Conservation (phyloP, 768 basidiomycete genomes). For the Tephrocybe sp. region DNA sequence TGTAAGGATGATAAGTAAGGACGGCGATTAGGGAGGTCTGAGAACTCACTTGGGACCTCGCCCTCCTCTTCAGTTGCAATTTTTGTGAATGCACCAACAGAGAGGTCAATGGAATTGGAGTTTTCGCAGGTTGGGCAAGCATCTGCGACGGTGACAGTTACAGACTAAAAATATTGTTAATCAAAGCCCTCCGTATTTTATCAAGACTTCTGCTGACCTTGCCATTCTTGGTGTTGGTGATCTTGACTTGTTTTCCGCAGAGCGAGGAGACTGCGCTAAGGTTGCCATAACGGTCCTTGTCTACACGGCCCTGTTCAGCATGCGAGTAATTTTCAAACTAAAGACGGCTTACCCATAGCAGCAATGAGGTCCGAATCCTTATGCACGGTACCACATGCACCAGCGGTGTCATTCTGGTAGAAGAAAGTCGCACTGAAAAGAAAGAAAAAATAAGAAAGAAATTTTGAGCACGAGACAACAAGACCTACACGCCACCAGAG, state of each 20-base stretch:
- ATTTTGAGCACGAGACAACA: neutral
- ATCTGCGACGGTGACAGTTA: slow-evolving; percentile 69
- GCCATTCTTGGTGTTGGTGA: slow-evolving; percentile 60
- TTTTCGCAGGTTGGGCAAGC: slow-evolving; percentile 78
- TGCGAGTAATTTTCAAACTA: neutral
- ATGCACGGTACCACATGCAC: slow-evolving; percentile 72
- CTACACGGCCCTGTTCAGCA: slow-evolving; percentile 24
- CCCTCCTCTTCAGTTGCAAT: slow-evolving; percentile 54
- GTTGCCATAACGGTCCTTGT: slow-evolving; percentile 51
- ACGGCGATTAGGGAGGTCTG: neutral
- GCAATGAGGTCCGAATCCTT: slow-evolving; percentile 56
- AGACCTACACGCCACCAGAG: slow-evolving; percentile 45
- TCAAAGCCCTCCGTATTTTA: neutral
- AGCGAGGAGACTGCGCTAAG: slow-evolving; percentile 41
- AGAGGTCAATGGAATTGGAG: slow-evolving; percentile 70
- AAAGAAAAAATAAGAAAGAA: neutral
- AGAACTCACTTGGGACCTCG: slow-evolving; percentile 50
- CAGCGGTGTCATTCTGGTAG: slow-evolving; percentile 68
- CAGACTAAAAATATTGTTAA: slow-evolving; percentile 24
- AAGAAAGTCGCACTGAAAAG: slow-evolving; percentile 57
- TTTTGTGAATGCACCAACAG: slow-evolving; percentile 59
- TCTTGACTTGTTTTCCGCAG: slow-evolving; percentile 64
- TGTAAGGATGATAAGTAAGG: slow-evolving; percentile 4
- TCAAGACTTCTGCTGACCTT: slow-evolving; percentile 30
- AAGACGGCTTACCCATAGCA: slow-evolving; percentile 54